Evolutionary conservation across 73 alveolate species (phyloP), one percentile per base, ranked within the genome.

Genomic region (Paramecium bursaria): DNA sequence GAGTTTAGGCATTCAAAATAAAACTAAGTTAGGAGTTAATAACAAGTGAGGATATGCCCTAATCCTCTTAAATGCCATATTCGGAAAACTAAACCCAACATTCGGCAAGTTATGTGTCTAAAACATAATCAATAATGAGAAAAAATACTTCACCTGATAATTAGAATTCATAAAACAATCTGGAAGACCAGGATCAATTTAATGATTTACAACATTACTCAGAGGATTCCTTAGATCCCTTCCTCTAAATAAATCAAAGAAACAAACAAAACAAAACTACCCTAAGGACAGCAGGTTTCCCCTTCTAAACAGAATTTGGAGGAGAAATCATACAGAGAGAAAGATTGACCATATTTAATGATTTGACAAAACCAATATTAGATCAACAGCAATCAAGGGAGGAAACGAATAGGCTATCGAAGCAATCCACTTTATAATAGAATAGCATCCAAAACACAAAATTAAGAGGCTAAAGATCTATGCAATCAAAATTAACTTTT

Each of bases 21-120:
- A 27, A 30, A 11, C 33, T 30, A 31, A 57, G 76, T 57, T 30
- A 57, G 33, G 76, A 57, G 6, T 57, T 30, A 22, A 17, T 57
- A 3, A 30, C 76, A 57, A n/a, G n/a, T n/a, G 76, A 57, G 27
- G 76, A 57, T 23, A n/a, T 57, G 10, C 47, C 29, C 7, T 48
- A 57, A 29, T 6, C 76, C 7, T 57, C 76, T 5, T 31, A 57
- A 27, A 30, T 57, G 7, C 76, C 76, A 2, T 57, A 57, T 57
- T 57, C 76, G 6, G 76, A 57, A 26, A 57, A 57, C 33, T 57
- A 57, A 57, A 57, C 76, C 17, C 76, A 57, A 30, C 33, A 57
- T 30, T 57, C 76, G 33, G 51, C 33, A 13, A 57, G 76, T 57
- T 57, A 30, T 57, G 76, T 57, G 10, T 30, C 51, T 7, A 67